Base-by-base conservation (phyloP, 1,284 basidiomycete species). In the Puccinia coronata region DNA sequence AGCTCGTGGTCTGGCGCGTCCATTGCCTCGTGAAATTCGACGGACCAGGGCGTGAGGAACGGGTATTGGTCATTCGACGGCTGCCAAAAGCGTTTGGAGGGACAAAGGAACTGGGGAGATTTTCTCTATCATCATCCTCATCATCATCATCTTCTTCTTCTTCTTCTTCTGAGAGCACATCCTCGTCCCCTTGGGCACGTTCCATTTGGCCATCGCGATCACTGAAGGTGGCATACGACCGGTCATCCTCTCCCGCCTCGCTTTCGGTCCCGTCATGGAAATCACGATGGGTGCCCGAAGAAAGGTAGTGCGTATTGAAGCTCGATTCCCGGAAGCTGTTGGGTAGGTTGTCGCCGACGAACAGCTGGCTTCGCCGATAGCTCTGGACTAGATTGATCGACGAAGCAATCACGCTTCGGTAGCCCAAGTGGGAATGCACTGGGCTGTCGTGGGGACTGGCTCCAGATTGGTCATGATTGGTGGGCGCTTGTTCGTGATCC, bases 371-470 rank as follows among this genome's bases (percentile, higher is more conserved):
- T 41, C 74, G 18, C 11, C 61, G 34, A 36, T 77, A 77, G 43
- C 74, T 65, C 23, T 65, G 74, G 12, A 77, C 74, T 6, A 77
- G 59, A 23, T 77, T 63, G 41, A 77, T 77, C 14, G 74, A 77
- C 31, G 57, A 63, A 2, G 74, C 59, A 51, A 77, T 63, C 57
- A 77, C 74, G 41, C 74, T 59, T 65, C 74, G 36, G 34, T 61
- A 77, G 51, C 49, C 51, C 20, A 25, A 31, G n/a, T 77, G 43
- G 18, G 53, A 43, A 28, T 61, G 57, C 57, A 65, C 41, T 25
- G 57, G 74, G 34, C 34, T 77, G 3, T 6, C 41, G 43, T 28
- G 47, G 14, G 39, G 74, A 61, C 31, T 63, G 74, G 39, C 12
- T 2, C 11, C 34, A 51, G 18, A 12, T 3, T 23, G 59, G 34